Percentiles rank a stretch among this genome's conserved stretches.
phyloP scores from a whole-genome alignment of 495 filamentous ascomycete species.

The Hyaloscypha hepaticicola region DNA sequence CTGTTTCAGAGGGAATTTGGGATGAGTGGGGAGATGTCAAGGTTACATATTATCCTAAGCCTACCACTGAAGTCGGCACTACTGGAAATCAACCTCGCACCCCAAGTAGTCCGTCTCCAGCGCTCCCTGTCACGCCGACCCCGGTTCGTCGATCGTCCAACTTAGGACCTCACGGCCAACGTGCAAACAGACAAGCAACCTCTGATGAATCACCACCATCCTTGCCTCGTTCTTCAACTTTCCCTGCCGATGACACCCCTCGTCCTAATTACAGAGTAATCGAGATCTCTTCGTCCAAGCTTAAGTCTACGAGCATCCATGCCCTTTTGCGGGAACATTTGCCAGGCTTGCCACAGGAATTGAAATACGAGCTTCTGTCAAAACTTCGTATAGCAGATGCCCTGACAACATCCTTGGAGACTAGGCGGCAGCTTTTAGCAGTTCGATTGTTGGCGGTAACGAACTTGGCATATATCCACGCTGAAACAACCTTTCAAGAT shows the following conservation, averaged over 20 bases:
- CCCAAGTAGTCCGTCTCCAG: slow-evolving; percentile 8
- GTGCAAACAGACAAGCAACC: slow-evolving; percentile 23
- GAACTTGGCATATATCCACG: slow-evolving; percentile 87
- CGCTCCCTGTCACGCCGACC: slow-evolving; percentile 52
- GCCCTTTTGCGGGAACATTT: slow-evolving; percentile 64
- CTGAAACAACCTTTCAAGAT: slow-evolving; percentile 74
- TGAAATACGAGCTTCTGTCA: slow-evolving; percentile 83
- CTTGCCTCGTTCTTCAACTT: slow-evolving; percentile 24
- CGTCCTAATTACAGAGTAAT: slow-evolving; percentile 54
- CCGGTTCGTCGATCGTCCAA: slow-evolving; percentile 42
- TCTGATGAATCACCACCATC: slow-evolving; percentile 28
- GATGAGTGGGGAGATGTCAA: slow-evolving; percentile 68
- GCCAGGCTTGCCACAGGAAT: slow-evolving; percentile 64
- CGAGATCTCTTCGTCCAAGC: slow-evolving; percentile 65
- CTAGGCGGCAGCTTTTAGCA: slow-evolving; percentile 72
- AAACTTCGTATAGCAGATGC: slow-evolving; percentile 79
- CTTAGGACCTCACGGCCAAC: slow-evolving; percentile 31
- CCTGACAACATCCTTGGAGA: slow-evolving; percentile 60
- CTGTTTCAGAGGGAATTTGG: slow-evolving; percentile 40
- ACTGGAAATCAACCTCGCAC: slow-evolving; percentile 5
- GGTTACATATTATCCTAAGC: slow-evolving; percentile 62
- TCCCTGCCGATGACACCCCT: slow-evolving; percentile 52
- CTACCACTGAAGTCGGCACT: slow-evolving; percentile 31
- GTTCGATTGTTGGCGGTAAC: slow-evolving; percentile 84
- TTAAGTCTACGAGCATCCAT: slow-evolving; percentile 61